Percentiles rank a stretch among this genome's conserved stretches.
Conservation (phyloP, 352 stramenopile species). For the Globisporangium apiculatum region DNA sequence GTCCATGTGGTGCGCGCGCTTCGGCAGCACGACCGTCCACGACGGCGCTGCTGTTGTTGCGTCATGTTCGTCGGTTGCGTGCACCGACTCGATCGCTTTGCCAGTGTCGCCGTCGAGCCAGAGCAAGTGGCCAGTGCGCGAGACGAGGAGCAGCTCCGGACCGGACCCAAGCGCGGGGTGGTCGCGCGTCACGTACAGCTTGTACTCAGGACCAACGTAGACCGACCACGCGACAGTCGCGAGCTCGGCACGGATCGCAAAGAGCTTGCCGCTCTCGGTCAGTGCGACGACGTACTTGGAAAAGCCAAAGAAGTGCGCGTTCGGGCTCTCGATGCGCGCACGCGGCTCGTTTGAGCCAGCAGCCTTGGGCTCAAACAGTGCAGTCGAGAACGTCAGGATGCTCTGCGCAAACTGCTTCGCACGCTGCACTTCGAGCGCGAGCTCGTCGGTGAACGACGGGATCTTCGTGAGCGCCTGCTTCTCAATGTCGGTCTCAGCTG, state of each 20-base stretch:
- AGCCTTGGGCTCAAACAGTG: conserved; percentile 40
- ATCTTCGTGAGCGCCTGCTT: conserved; percentile 66
- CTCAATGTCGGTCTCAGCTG: conserved; percentile 68
- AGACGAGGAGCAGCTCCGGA: conserved; percentile 65
- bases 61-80: conserved; percentile 8
- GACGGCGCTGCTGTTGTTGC: conserved; percentile 11
- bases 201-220: conserved; percentile 62
- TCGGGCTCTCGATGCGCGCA: conserved; percentile 45
- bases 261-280: conserved; percentile 75
- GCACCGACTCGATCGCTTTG: conserved; percentile 28
- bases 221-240: conserved; percentile 63
- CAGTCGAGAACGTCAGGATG: conserved; percentile 35
- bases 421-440: conserved; percentile 49
- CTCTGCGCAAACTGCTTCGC: conserved; percentile 44
- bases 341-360: conserved; percentile 14
- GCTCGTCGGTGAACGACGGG: conserved; percentile 63
- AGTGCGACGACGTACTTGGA: conserved; percentile 76
- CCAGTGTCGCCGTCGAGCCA: conserved; percentile 73
- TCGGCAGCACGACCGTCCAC: conserved; percentile 69
- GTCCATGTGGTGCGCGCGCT: conserved; percentile 65
- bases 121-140: conserved; percentile 45
- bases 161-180: conserved; percentile 66
- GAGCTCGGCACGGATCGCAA: conserved; percentile 69
- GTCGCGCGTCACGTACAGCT: conserved; percentile 71
- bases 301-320: conserved; percentile 77